These are phyloP conservation scores for Endocalyx cinctus DNA, from an alignment of 2,329 filamentous ascomycete genomes.

Conservation along the genomic window DNA sequence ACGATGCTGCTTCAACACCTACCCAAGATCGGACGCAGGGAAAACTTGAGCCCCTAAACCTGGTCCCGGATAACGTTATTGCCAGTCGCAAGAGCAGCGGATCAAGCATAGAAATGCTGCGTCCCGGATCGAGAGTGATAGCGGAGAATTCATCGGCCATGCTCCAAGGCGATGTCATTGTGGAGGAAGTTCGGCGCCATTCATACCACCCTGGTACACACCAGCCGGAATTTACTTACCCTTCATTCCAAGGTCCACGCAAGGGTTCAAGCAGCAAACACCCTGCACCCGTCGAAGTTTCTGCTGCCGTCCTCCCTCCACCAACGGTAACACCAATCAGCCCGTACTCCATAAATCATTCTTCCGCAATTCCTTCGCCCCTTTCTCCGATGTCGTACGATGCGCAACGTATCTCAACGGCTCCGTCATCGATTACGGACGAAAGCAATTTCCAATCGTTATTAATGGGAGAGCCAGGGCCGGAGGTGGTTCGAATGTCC, in stretches of 20 bases:
- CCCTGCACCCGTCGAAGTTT: conserved; percentile 46
- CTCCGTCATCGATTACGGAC: conserved; percentile 68
- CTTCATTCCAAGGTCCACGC: no score
- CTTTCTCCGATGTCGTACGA: conserved; percentile 67
- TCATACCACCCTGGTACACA: no score
- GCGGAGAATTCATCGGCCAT: conserved; percentile 46
- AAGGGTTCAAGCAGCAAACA: conserved; percentile 39
- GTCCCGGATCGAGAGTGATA: conserved; percentile 35
- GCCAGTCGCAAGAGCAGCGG: conserved; percentile 43
- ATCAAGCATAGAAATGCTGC: conserved; percentile 36
- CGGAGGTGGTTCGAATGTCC: conserved; percentile 64
- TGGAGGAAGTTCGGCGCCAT: conserved; percentile 38
- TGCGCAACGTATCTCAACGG: conserved; percentile 67
- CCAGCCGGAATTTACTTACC: no score
- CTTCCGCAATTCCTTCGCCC: conserved; percentile 67
- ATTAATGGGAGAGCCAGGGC: conserved; percentile 68
- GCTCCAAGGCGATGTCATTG: conserved; percentile 47
- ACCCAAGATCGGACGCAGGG: conserved; percentile 24
- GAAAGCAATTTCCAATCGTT: conserved; percentile 67
- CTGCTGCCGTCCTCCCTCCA: conserved; percentile 39
- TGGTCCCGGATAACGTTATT: conserved; percentile 7
- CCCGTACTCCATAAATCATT: conserved; percentile 59
- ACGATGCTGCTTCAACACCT: conserved; percentile 23
- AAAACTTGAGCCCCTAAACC: conserved; percentile 10
- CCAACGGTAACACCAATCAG: conserved; percentile 49